Conservation (phyloP, 2,329 filamentous ascomycete species). For the Emergomyces pasteurianus region DNA sequence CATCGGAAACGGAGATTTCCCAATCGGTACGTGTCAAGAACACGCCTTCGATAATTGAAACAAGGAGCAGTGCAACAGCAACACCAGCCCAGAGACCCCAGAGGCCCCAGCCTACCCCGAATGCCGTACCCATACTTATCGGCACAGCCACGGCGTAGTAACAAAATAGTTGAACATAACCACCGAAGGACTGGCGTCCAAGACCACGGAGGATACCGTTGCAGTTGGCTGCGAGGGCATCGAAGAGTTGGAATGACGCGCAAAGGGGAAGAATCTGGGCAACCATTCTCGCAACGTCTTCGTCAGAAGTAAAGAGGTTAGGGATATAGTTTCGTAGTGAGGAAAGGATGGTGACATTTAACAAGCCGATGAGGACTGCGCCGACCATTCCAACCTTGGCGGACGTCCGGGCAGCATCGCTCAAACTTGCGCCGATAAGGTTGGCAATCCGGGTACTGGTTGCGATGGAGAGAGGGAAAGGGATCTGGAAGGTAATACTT, state of each 20-base stretch:
- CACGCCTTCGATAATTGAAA: conserved; percentile 43
- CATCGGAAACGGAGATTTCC: conserved; percentile 49
- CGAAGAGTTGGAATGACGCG: conserved; percentile 81
- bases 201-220: conserved; percentile 80
- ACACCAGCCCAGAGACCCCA: conserved; percentile 73
- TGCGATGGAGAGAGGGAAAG: conserved; percentile 83
- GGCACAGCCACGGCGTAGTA: conserved; percentile 85
- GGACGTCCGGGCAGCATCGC: conserved; percentile 66
- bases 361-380: conserved; percentile 58
- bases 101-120: conserved; percentile 65
- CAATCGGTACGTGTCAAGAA: conserved; percentile 47
- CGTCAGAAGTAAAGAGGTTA: conserved; percentile 62
- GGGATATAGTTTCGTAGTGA: conserved; percentile 62
- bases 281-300: conserved; percentile 56
- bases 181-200: conserved; percentile 78
- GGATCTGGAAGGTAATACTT: conserved; percentile 76
- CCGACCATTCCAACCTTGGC: conserved; percentile 63
- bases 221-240: conserved; percentile 64
- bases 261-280: conserved; percentile 64
- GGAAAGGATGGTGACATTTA: conserved; percentile 63
- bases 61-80: conserved; percentile 54
- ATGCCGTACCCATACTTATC: conserved; percentile 65
- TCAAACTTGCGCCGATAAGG: conserved; percentile 74
- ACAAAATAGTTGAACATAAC: conserved; percentile 72
- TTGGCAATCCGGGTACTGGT: conserved; percentile 83